Base-by-base conservation (phyloP, 2,329 filamentous ascomycete species). In the Colletotrichum tabaci region DNA sequence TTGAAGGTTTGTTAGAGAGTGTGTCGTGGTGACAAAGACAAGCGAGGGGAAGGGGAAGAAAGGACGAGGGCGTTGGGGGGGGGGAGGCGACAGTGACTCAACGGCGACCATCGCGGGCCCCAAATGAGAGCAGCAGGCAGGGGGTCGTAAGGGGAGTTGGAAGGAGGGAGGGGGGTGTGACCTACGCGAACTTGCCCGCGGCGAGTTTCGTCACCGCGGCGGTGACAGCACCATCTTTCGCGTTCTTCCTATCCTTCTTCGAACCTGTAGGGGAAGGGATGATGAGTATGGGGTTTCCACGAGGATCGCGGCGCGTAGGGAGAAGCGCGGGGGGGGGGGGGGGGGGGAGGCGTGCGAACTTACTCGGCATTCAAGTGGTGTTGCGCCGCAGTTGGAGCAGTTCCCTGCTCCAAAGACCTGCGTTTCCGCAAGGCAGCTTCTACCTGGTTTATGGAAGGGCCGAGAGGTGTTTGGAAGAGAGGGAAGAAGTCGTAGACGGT, bases 171-270 rank as follows among this genome's bases (percentile, higher is more conserved):
- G 5, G 30, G 30, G 30, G 30, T 35, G 30, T 35, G 30, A 84
- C 86, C 76, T 83, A 88, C 86, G 82, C 81, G 81, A 87, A 86
- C 80, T 86, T 87, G 77, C 83, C 84, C 77, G 84, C 82, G 76
- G 83, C 83, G 76, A 88, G 85, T 77, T 85, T 87, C 74, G 84
- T 87, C 82, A 88, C 84, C 80, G 86, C 86, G 58, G 86, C 86
- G 75, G 85, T 83, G 76, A 88, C 86, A 76, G 85, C 84, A 77
- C 80, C 81, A 77, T 88, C 86, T 85, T 84, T 88, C 79, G 83
- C 86, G 87, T 88, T 81, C 82, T 87, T 89, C 80, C 82, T 86
- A 77, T 86, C 82, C 79, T 87, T 88, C 83, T 87, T 87, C 71
- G 81, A 80, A 78, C 79, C 82, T 85, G 71, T 30, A n/a, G 21